These are phyloP conservation scores for Termitomyces sp. DNA, from an alignment of 768 basidiomycete genomes.

Conservation along the genomic window DNA sequence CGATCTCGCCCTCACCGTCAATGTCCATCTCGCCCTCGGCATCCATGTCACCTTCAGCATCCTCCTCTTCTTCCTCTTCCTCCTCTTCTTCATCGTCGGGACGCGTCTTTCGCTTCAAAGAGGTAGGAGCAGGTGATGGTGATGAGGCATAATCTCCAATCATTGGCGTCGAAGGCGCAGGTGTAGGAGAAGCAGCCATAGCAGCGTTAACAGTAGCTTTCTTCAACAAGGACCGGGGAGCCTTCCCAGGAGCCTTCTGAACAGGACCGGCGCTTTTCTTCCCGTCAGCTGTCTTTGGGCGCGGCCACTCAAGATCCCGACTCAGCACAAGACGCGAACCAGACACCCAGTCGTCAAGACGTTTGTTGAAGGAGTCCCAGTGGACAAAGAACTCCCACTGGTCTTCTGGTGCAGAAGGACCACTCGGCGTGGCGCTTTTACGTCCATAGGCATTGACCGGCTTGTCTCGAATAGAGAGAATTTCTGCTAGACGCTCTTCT, in stretches of 20 bases:
- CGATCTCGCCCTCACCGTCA: slow-evolving; percentile 71
- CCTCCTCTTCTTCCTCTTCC: slow-evolving; percentile 56
- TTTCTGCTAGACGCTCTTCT: slow-evolving; percentile 94
- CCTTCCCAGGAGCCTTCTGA: slow-evolving; percentile 62
- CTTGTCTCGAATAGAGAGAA: slow-evolving; percentile 91
- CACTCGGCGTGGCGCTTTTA: slow-evolving; percentile 37
- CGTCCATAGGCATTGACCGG: slow-evolving; percentile 59
- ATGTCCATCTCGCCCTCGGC: slow-evolving; percentile 73
- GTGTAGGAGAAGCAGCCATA: slow-evolving; percentile 54
- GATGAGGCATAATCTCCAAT: slow-evolving; percentile 37
- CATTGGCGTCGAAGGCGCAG: slow-evolving; percentile 29
- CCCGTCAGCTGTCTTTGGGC: slow-evolving; percentile 65
- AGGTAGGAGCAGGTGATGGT: slow-evolving; percentile 51
- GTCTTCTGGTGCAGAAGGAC: slow-evolving; percentile 57
- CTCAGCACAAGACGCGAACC: slow-evolving; percentile 81
- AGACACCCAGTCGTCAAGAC: slow-evolving; percentile 95
- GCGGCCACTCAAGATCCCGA: slow-evolving; percentile 94
- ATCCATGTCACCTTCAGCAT: slow-evolving; percentile 49
- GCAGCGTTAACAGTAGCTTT: slow-evolving; percentile 70
- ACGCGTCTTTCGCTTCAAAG: slow-evolving; percentile 65
- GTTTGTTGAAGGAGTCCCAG: slow-evolving; percentile 99
- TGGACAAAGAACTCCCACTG: slow-evolving; percentile 96
- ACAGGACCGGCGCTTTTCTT: slow-evolving; percentile 48
- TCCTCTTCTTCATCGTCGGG: slow-evolving; percentile 69
- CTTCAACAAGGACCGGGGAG: slow-evolving; percentile 61